Conservation (phyloP, 169 alveolate species). For the Eimeria acervulina region DNA sequence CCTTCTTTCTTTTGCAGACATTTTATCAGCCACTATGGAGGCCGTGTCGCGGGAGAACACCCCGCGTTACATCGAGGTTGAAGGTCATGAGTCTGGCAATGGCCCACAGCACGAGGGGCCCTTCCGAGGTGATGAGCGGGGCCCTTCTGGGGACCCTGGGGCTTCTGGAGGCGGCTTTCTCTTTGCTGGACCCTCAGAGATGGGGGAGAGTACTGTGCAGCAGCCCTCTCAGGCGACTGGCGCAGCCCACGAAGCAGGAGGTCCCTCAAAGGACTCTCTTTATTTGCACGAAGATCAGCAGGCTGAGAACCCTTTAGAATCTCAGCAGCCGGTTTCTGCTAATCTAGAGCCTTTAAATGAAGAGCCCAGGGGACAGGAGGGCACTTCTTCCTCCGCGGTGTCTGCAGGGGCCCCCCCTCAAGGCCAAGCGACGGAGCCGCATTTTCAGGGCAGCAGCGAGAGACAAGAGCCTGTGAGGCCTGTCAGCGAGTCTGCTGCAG, state of each 20-base stretch:
- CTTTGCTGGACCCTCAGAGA: neutral
- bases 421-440: neutral
- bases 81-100: neutral
- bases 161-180: neutral
- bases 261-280: neutral
- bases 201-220: neutral
- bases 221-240: neutral
- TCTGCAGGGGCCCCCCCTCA: neutral
- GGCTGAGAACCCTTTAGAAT: neutral
- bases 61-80: neutral
- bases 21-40: neutral
- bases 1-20: neutral
- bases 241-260: neutral
- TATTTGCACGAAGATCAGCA: slow-evolving; percentile 6
- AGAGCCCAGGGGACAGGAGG: neutral
- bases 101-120: neutral
- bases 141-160: neutral
- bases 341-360: neutral
- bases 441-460: neutral
- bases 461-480: neutral
- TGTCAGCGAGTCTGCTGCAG: neutral
- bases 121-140: neutral
- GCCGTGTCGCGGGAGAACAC: neutral
- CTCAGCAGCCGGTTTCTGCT: neutral
- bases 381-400: neutral